These are phyloP conservation scores for Hymenoscyphus fructigenus DNA, from an alignment of 2,329 filamentous ascomycete species.

Conservation along the genomic window DNA sequence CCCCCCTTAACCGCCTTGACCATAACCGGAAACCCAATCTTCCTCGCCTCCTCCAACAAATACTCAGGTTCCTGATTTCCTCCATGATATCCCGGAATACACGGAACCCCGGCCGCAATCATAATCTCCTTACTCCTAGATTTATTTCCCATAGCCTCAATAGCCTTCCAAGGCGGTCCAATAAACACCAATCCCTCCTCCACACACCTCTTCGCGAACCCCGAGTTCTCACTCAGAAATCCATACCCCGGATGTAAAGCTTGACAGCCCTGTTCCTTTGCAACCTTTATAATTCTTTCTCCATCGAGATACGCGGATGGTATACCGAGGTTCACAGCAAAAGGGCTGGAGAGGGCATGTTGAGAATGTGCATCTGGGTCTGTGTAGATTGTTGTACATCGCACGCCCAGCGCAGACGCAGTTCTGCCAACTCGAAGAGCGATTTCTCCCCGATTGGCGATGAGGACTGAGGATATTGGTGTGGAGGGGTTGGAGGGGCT, in stretches of 20 bases:
- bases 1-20: conserved; percentile 80
- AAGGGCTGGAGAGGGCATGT: conserved; percentile 82
- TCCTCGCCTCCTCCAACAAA: conserved; percentile 67
- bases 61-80: conserved; percentile 68
- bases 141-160: conserved; percentile 91
- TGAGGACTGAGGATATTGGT: conserved; percentile 76
- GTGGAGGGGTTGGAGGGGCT: conserved; percentile 31
- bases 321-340: conserved; percentile 79
- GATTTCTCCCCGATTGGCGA: conserved; percentile 96
- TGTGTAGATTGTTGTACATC: conserved; percentile 92
- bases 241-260: conserved; percentile 96
- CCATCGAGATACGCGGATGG: conserved; percentile 90
- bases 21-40: conserved; percentile 68
- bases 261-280: conserved; percentile 81
- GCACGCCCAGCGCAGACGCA: conserved; percentile 83
- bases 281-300: conserved; percentile 85
- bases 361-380: conserved; percentile 85
- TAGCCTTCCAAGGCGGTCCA: conserved; percentile 80
- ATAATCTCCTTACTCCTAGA: conserved; percentile 94
- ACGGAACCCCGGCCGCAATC: conserved; percentile 90
- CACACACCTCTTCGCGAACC: conserved; percentile 83
- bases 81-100: conserved; percentile 95
- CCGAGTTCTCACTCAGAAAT: conserved; percentile 90
- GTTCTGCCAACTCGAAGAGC: conserved; percentile 90
- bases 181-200: conserved; percentile 93